These are phyloP conservation scores for Sideroxylon spinosum DNA, from an alignment of 179 eudicot genomes.

Conservation along the genomic window DNA sequence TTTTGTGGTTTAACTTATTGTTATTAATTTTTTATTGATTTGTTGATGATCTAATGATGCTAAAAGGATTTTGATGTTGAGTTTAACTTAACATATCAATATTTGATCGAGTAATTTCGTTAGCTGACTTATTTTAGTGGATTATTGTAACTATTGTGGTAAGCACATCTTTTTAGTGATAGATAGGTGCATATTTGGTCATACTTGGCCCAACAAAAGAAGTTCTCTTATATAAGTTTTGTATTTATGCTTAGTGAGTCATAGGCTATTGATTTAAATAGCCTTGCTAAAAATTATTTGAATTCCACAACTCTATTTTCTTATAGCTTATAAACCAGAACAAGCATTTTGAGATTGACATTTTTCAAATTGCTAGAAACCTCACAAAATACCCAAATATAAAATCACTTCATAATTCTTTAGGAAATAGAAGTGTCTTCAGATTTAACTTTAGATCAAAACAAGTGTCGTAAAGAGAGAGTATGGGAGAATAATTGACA, in stretches of 20 bases:
- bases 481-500: background rate
- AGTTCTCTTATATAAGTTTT: background rate
- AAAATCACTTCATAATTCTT: background rate
- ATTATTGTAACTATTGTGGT: background rate
- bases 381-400: background rate
- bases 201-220: too few species aligned
- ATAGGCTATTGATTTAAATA: background rate
- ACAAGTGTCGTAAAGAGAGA: background rate
- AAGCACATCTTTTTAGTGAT: background rate
- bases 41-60: background rate
- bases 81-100: background rate
- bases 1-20: background rate
- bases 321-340: background rate
- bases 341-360: background rate
- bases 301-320: background rate
- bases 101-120: background rate
- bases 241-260: background rate
- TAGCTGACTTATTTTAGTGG: too few species aligned
- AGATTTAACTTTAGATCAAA: background rate
- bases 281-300: background rate
- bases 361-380: background rate
- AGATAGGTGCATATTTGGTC: constrained; percentile 2
- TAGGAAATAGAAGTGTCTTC: background rate
- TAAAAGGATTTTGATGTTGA: background rate
- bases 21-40: background rate